Conservation (phyloP, 352 stramenopile species). For the Globisporangium alternatum region DNA sequence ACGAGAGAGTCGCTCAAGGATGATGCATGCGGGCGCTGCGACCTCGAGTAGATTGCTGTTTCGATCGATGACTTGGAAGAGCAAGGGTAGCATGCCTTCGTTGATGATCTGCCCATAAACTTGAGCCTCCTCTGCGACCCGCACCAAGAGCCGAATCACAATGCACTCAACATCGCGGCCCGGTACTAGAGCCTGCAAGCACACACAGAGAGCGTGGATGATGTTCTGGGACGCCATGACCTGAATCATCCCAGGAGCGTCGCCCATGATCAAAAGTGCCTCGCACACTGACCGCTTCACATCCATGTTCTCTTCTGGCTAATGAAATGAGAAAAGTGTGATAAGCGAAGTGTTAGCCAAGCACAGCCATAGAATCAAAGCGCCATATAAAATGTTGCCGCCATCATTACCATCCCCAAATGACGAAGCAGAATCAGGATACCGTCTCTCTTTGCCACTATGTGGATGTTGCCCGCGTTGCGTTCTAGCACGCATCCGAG, state of each 20-base stretch:
- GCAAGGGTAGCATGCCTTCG: slow-evolving; percentile 39
- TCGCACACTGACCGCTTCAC: slow-evolving; percentile 42
- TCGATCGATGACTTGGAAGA: slow-evolving; percentile 59
- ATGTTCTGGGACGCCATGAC: slow-evolving; percentile 43
- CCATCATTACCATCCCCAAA: slow-evolving; percentile 25
- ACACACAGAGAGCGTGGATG: slow-evolving; percentile 32
- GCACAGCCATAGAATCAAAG: no score
- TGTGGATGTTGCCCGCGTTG: slow-evolving; percentile 26
- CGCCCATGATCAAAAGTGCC: slow-evolving; percentile 34
- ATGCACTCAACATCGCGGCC: slow-evolving; percentile 29
- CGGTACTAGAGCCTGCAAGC: slow-evolving; percentile 25
- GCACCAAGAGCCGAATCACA: slow-evolving; percentile 34
- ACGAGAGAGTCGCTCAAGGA: slow-evolving; percentile 69
- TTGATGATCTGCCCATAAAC: slow-evolving; percentile 60
- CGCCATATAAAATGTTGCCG: no score
- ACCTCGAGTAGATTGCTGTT: slow-evolving; percentile 54
- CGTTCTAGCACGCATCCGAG: slow-evolving; percentile 35
- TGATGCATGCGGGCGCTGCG: slow-evolving; percentile 38
- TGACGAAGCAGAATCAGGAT: slow-evolving; percentile 34
- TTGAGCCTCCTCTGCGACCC: slow-evolving; percentile 30
- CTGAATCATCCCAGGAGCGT: slow-evolving; percentile 34
- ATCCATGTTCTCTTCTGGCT: slow-evolving; percentile 28
- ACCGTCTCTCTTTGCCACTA: slow-evolving; percentile 27
- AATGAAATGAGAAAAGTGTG: background rate
- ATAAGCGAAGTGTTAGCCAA: background rate